Evolutionary conservation across 306 rosid genomes (phyloP).

Genomic region (Arachis hypogaea): DNA sequence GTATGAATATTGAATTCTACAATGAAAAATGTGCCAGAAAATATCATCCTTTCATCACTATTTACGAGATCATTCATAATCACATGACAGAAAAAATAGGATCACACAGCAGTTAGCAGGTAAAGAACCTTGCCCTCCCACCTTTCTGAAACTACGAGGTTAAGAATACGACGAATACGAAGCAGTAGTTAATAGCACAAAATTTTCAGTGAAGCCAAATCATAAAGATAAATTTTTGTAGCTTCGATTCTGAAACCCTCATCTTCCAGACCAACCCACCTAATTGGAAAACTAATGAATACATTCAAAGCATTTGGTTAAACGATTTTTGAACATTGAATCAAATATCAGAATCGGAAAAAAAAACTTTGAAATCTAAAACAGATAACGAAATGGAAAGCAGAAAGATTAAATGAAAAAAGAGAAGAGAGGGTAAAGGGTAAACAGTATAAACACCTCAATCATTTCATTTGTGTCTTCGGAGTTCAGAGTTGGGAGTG

Average conservation of each 20-base stretch:
- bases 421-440: not conserved
- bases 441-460: not conserved
- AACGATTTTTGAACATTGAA: slow-evolving; percentile 2
- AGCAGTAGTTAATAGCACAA: not conserved
- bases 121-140: not conserved
- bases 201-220: not conserved
- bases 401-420: not conserved
- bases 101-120: not conserved
- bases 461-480: slow-evolving; percentile 29
- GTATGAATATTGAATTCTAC: not conserved
- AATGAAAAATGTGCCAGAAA: not conserved
- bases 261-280: not conserved
- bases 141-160: not conserved
- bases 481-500: not conserved
- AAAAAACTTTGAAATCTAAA: not conserved
- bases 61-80: not conserved
- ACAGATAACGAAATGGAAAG: not conserved
- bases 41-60: not conserved
- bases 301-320: slow-evolving; percentile 6
- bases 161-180: not conserved
- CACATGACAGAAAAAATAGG: not conserved
- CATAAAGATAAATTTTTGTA: not conserved
- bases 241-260: slow-evolving; percentile 9
- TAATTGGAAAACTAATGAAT: slow-evolving; percentile 1
- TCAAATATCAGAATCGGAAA: not conserved